Percentiles rank a stretch among this genome's conserved stretches.
Conservation (phyloP, 768 basidiomycete species). For the Tylopilus felleus region DNA sequence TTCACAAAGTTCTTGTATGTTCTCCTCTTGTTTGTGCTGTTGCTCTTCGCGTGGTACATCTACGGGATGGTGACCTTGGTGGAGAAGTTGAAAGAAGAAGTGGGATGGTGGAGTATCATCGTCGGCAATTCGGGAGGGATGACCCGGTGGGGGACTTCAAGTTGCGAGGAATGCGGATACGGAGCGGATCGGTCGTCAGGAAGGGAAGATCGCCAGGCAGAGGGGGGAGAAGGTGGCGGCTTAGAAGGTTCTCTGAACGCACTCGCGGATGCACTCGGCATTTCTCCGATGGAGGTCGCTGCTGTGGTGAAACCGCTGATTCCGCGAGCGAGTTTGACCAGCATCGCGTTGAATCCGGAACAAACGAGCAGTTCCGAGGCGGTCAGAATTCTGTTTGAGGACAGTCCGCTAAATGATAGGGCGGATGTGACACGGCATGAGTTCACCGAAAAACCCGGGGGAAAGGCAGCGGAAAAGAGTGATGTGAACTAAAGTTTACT, state of each 20-base stretch:
- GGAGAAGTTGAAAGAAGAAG: slow-evolving; percentile 47
- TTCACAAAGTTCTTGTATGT: slow-evolving; percentile 46
- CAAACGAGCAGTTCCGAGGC: slow-evolving; percentile 46
- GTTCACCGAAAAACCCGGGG: too few species aligned
- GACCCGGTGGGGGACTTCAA: neutral
- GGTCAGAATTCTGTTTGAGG: slow-evolving; percentile 33
- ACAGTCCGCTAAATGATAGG: neutral
- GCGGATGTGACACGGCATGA: neutral
- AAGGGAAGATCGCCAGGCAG: neutral
- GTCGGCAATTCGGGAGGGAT: slow-evolving; percentile 1
- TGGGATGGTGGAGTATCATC: slow-evolving; percentile 52
- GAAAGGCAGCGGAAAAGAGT: too few species aligned
- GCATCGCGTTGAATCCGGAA: slow-evolving; percentile 39
- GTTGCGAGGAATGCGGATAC: slow-evolving; percentile 2
- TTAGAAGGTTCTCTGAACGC: slow-evolving; percentile 58
- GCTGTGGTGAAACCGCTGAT: slow-evolving; percentile 59
- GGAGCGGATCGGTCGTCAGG: slow-evolving; percentile 6
- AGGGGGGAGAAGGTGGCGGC: slow-evolving; percentile 13
- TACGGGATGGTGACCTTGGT: slow-evolving; percentile 44
- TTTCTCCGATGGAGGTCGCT: slow-evolving; percentile 58
- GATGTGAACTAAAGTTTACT: too few species aligned
- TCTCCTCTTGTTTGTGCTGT: slow-evolving; percentile 38
- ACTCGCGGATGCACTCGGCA: slow-evolving; percentile 59
- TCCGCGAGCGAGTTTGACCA: slow-evolving; percentile 58
- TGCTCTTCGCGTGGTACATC: slow-evolving; percentile 49